Evolutionary conservation across 78 protist genomes (phyloP).

Genomic region (Isochrysis galbana): DNA sequence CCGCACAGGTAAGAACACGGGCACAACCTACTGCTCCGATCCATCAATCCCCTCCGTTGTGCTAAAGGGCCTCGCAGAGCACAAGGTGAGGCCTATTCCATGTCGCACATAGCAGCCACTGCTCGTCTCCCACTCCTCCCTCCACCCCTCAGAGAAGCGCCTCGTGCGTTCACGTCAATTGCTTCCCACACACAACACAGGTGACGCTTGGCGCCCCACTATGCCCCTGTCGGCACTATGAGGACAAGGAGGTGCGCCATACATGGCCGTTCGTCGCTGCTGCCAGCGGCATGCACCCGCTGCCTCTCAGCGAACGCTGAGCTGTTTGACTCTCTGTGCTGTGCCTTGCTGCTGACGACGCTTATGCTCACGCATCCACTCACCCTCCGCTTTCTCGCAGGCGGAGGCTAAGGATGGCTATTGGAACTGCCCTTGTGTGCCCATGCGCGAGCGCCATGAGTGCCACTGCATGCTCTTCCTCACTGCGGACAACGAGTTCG

Average conservation of each 20-base stretch:
- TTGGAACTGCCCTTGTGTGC: slow-evolving; percentile 50
- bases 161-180: no score
- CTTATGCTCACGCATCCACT: neutral
- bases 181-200: no score
- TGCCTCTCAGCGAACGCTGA: no score
- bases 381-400: no score
- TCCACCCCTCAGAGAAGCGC: no score
- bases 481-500: slow-evolving; percentile 33
- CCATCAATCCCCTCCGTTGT: slow-evolving; percentile 17
- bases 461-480: slow-evolving; percentile 51
- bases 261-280: no score
- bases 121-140: no score
- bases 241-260: slow-evolving; percentile 41
- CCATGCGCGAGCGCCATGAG: slow-evolving; percentile 48
- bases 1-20: slow-evolving; percentile 27
- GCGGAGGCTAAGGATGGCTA: slow-evolving; percentile 46
- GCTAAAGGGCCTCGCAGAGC: slow-evolving; percentile 41
- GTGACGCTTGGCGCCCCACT: slow-evolving; percentile 40
- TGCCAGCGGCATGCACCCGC: no score
- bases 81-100: no score
- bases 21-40: slow-evolving; percentile 32
- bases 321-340: neutral
- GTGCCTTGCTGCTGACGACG: neutral
- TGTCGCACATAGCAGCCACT: no score
- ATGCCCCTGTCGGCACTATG: slow-evolving; percentile 48